phyloP scores from a whole-genome alignment of 371 early-diverging fungal genomes.

The Saksenaea oblongispora region DNA sequence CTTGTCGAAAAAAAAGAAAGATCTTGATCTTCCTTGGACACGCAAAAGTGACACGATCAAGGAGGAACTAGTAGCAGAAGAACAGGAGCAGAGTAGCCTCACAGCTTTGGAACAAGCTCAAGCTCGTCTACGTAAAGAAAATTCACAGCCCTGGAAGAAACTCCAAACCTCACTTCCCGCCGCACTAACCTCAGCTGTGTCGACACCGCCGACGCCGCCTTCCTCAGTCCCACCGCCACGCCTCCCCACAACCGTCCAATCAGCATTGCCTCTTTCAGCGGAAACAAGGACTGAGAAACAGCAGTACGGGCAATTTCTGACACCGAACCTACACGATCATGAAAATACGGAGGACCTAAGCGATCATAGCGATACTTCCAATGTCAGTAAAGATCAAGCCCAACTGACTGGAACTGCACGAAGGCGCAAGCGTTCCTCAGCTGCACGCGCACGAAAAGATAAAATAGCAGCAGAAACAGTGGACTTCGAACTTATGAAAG shows the following conservation, averaged over 20 bases:
- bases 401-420: slow-evolving; percentile 45
- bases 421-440: slow-evolving; percentile 49
- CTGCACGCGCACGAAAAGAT: slow-evolving; percentile 64
- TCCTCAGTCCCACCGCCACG: slow-evolving; percentile 1
- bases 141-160: not conserved
- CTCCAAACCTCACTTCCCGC: slow-evolving; percentile 5
- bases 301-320: slow-evolving; percentile 28
- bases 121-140: slow-evolving; percentile 30
- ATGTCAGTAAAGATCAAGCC: slow-evolving; percentile 26
- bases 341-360: slow-evolving; percentile 50
- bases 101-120: slow-evolving; percentile 42
- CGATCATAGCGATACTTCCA: slow-evolving; percentile 57
- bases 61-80: slow-evolving; percentile 16
- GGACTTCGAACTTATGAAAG: slow-evolving; percentile 77
- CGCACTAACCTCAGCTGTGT: slow-evolving; percentile 2
- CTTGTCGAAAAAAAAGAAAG: slow-evolving; percentile 19
- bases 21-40: slow-evolving; percentile 17
- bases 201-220: slow-evolving; percentile 11
- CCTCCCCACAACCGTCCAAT: not conserved
- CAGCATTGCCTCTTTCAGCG: not conserved
- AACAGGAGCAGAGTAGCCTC: slow-evolving; percentile 20
- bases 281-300: not conserved
- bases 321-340: slow-evolving; percentile 32
- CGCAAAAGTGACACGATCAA: slow-evolving; percentile 20
- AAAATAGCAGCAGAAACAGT: slow-evolving; percentile 82